phyloP scores from a whole-genome alignment of 768 basidiomycete species.

The Lentinula aciculospora region DNA sequence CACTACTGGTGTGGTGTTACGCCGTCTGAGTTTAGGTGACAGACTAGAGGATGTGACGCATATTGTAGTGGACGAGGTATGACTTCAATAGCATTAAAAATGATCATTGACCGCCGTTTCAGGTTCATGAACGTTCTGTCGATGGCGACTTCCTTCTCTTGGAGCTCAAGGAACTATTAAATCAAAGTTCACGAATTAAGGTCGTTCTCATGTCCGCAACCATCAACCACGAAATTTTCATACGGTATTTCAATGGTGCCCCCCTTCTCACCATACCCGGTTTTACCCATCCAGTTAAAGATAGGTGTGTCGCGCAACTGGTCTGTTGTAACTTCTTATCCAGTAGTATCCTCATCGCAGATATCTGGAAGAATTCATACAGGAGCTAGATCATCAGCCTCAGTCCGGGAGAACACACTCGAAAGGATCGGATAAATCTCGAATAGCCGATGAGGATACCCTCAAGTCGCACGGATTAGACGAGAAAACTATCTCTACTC shows the following conservation, averaged over 20 bases:
- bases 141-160: slow-evolving; percentile 88
- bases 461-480: slow-evolving; percentile 51
- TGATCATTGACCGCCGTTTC: background rate
- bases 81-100: slow-evolving; percentile 5
- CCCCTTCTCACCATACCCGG: slow-evolving; percentile 85
- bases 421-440: slow-evolving; percentile 27
- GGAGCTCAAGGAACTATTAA: slow-evolving; percentile 72
- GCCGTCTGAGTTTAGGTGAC: slow-evolving; percentile 73
- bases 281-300: slow-evolving; percentile 69
- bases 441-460: slow-evolving; percentile 39
- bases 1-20: slow-evolving; percentile 89
- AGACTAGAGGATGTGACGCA: slow-evolving; percentile 69
- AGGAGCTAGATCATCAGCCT: slow-evolving; percentile 51
- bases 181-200: slow-evolving; percentile 59
- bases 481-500: slow-evolving; percentile 35
- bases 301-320: slow-evolving; percentile 42
- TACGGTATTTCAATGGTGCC: slow-evolving; percentile 76
- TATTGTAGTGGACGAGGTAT: slow-evolving; percentile 86
- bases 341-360: slow-evolving; percentile 25
- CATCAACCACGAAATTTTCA: slow-evolving; percentile 84
- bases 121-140: slow-evolving; percentile 91
- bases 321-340: background rate
- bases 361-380: slow-evolving; percentile 79
- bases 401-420: slow-evolving; percentile 21
- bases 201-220: slow-evolving; percentile 93